Evolutionary conservation across 176 grass and related monocot species (phyloP).

Genomic region (Paspalum vaginatum): DNA sequence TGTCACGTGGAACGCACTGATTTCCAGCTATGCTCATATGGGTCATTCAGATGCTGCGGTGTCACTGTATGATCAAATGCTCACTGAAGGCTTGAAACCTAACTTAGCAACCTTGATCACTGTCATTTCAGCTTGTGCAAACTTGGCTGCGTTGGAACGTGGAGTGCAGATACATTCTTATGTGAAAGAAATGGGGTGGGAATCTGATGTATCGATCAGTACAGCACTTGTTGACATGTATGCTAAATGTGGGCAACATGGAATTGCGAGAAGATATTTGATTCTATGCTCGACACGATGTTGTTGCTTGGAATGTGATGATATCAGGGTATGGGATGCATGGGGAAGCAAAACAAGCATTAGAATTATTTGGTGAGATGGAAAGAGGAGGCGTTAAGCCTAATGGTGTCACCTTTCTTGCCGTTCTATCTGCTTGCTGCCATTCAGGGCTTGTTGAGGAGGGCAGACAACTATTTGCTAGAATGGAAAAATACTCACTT

Average conservation of each 20-base stretch:
- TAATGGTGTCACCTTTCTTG: constrained; percentile 68
- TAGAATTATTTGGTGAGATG: constrained; percentile 66
- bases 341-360: constrained; percentile 59
- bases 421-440: constrained; percentile 73
- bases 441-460: constrained; percentile 66
- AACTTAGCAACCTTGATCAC: constrained; percentile 56
- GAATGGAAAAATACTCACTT: constrained; percentile 55
- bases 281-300: constrained; percentile 70
- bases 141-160: constrained; percentile 48
- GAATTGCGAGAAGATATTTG: constrained; percentile 56
- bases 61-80: constrained; percentile 65
- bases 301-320: constrained; percentile 82
- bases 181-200: constrained; percentile 56
- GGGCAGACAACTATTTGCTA: constrained; percentile 54
- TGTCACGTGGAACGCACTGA: constrained; percentile 68
- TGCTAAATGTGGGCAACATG: constrained; percentile 71
- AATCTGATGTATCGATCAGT: constrained; percentile 51
- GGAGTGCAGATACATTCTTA: constrained; percentile 62
- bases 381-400: constrained; percentile 41
- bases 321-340: constrained; percentile 80
- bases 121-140: constrained; percentile 62
- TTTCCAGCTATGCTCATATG: constrained; percentile 59
- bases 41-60: constrained; percentile 55
- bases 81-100: constrained; percentile 53
- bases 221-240: constrained; percentile 79